Conservation (phyloP, 1,284 basidiomycete species). For the Malassezia equina region DNA sequence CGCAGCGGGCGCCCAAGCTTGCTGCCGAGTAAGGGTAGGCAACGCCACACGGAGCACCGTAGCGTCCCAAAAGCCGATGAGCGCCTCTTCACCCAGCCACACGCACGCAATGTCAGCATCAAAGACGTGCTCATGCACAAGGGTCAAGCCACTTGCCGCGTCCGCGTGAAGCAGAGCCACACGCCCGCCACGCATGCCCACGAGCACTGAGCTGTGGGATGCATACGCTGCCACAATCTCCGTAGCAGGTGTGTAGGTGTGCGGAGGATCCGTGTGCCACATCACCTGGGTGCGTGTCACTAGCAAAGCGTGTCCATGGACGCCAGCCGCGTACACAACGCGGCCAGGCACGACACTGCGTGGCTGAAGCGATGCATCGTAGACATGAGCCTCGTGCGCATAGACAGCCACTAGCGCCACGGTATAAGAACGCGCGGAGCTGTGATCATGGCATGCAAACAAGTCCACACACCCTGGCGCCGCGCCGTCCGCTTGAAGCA, state of each 20-base stretch:
- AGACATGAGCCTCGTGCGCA: background rate
- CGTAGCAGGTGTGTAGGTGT: background rate
- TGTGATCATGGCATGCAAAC: background rate
- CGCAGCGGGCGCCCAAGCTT: background rate
- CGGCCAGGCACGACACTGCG: background rate
- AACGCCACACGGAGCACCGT: background rate
- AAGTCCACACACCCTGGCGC: background rate
- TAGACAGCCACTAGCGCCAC: background rate
- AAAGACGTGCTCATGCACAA: background rate
- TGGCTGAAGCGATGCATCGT: background rate
- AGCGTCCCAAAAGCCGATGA: background rate
- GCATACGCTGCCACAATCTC: conserved; percentile 7
- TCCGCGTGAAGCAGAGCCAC: background rate
- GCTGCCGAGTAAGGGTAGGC: background rate
- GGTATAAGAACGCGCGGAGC: background rate
- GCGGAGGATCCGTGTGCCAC: too few relatives aligned
- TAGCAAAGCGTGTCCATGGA: background rate
- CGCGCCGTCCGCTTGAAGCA: conserved; percentile 51
- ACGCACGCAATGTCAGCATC: background rate
- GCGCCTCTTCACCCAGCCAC: background rate
- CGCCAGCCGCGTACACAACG: background rate
- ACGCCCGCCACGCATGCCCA: conserved; percentile 1
- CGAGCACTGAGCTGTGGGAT: background rate
- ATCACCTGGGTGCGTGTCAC: background rate
- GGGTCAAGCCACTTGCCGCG: background rate